A percentile compares a stretch with the other conserved stretches of the same genome.
phyloP scores from a whole-genome alignment of 208 protist genomes.

The Perkinsela sp. region DNA sequence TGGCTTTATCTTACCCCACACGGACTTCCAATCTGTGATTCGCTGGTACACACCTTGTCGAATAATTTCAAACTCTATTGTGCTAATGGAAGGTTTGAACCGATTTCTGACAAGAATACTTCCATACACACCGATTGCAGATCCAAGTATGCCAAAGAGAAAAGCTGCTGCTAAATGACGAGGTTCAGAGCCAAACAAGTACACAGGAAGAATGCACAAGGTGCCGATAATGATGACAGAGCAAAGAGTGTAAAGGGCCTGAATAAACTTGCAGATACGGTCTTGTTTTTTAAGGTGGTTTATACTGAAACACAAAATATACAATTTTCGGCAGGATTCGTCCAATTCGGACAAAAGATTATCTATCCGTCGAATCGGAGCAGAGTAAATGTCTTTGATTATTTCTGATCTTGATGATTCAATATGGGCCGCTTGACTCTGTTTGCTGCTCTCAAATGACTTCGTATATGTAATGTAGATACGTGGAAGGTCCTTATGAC shows the following conservation, averaged over 20 bases:
- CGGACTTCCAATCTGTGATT: background rate
- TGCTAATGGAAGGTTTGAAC: background rate
- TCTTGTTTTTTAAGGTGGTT: background rate
- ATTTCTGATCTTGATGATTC: background rate
- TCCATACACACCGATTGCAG: no score
- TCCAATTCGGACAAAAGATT: background rate
- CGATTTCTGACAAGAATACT: no score
- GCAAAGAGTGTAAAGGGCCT: no score
- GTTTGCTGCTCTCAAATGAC: background rate
- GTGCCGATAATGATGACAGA: no score
- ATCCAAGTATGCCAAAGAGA: no score
- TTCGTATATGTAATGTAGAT: conserved; percentile 57
- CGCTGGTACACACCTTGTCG: background rate
- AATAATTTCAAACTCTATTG: background rate
- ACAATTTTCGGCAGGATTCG: background rate
- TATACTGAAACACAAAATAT: background rate
- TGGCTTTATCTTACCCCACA: background rate
- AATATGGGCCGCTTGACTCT: background rate
- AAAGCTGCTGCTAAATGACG: no score
- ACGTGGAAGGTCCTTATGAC: conserved; percentile 53
- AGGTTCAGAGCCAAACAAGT: no score
- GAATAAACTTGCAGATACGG: no score
- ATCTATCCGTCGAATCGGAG: background rate
- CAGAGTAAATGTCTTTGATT: background rate
- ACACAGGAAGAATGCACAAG: no score